phyloP scores from a whole-genome alignment of 2,329 filamentous ascomycete genomes.

The Sclerotinia minor region DNA sequence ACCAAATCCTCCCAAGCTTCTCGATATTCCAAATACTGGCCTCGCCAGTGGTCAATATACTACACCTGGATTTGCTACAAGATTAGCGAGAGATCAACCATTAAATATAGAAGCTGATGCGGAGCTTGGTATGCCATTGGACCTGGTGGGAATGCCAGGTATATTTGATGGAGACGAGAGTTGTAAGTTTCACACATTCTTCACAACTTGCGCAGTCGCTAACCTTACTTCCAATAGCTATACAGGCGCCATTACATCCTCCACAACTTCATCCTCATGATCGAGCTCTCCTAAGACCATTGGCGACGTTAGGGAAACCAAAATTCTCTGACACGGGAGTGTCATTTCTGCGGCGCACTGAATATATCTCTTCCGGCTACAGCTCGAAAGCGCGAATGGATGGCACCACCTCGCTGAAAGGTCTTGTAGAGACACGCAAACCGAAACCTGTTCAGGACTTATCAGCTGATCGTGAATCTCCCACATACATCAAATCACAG shows the following conservation, averaged over 20 bases:
- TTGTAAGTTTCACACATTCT: slow-evolving; percentile 58
- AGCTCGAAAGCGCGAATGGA: slow-evolving; percentile 52
- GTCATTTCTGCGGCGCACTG: slow-evolving; percentile 91
- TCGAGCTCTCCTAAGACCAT: slow-evolving; percentile 76
- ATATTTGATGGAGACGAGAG: slow-evolving; percentile 94
- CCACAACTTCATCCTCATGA: slow-evolving; percentile 80
- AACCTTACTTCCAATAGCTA: slow-evolving; percentile 55
- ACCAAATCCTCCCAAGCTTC: slow-evolving; percentile 90
- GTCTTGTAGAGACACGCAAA: slow-evolving; percentile 47
- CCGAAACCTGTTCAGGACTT: slow-evolving; percentile 50
- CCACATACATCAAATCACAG: slow-evolving; percentile 66
- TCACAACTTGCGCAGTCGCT: slow-evolving; percentile 29
- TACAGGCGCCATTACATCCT: slow-evolving; percentile 72
- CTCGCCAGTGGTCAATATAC: slow-evolving; percentile 86
- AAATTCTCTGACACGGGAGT: slow-evolving; percentile 75
- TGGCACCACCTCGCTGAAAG: slow-evolving; percentile 52
- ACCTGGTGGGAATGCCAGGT: slow-evolving; percentile 90
- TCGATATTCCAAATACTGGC: slow-evolving; percentile 94
- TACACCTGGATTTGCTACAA: slow-evolving; percentile 83
- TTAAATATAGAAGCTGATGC: slow-evolving; percentile 97
- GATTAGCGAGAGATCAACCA: slow-evolving; percentile 85
- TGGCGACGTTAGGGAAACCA: slow-evolving; percentile 82
- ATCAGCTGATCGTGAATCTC: slow-evolving; percentile 55
- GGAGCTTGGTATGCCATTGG: slow-evolving; percentile 95
- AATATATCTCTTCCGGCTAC: slow-evolving; percentile 75